Base-by-base conservation (phyloP, 345 rosid species). In the rapeseed (Brassica napus) region DNA sequence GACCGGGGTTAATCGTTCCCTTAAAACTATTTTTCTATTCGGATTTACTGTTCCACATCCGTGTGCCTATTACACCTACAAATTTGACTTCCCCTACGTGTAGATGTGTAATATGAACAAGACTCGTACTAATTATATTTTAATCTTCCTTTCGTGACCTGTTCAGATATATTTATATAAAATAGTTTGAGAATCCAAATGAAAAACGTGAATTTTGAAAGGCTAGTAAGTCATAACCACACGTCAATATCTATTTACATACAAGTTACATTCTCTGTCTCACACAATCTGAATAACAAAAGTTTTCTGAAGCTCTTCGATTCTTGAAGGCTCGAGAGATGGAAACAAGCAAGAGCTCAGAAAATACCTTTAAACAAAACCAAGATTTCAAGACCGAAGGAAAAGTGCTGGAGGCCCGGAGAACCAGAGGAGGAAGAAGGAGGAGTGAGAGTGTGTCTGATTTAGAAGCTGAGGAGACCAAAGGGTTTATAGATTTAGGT, bases 401-500 rank as follows among this genome's bases (percentile, higher is more conserved):
- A 67, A 66, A 59, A 6, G 23, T 26, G 39, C 0, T 79, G 86
- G 6, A 87, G 88, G 24, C 86, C 87, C 60, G 91, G 81, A 65
- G 34, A 65, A 37, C 5, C 37, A 70, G 60, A 54, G 47, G 60
- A 68, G 74, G 24, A n/a, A 65, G 74, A 55, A 81, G 81, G 58
- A 89, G 75, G 77, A 76, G 68, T 72, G 77, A 84, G 87, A 92
- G 93, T 80, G 72, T 87, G 81, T 86, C 89, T 14, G 91, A 86
- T 15, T 82, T 89, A 75, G 98, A 92, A 82, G 88, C 89, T 73
- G 87, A 89, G 54, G 98, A 94, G 86, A 77, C 90, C 5, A 85
- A 88, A 83, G 98, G 97, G 84, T 88, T 94, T 83, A 87, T 86
- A 87, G 98, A 94, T 88, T 82, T 94, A 39, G 98, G 98, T 12